A percentile compares a stretch with the other conserved stretches of the same genome.
These are phyloP conservation scores for Dictyophora rubrovolvata DNA, from an alignment of 768 basidiomycete species.

Conservation along the genomic window DNA sequence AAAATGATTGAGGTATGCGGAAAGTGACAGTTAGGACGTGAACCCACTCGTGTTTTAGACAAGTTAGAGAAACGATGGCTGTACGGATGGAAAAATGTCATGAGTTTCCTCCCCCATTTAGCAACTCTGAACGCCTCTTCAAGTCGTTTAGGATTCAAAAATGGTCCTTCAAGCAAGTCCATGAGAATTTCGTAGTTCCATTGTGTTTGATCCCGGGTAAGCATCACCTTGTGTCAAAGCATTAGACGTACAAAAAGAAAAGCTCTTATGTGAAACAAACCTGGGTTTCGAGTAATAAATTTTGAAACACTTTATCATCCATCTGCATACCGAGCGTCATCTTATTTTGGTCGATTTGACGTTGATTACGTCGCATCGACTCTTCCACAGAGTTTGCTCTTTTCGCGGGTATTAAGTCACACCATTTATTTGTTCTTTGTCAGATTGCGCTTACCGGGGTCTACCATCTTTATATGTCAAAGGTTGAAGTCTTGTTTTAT, in stretches of 20 bases:
- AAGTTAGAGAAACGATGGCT: slow-evolving; percentile 81
- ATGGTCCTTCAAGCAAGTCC: slow-evolving; percentile 84
- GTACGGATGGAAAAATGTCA: slow-evolving; percentile 90
- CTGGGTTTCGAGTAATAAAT: slow-evolving; percentile 76
- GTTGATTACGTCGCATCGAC: slow-evolving; percentile 74
- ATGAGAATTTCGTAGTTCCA: slow-evolving; percentile 90
- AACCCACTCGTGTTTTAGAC: slow-evolving; percentile 45
- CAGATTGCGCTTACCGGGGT: slow-evolving; percentile 40
- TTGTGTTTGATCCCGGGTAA: slow-evolving; percentile 78
- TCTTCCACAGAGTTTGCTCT: slow-evolving; percentile 82
- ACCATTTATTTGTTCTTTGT: not conserved
- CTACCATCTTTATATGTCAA: slow-evolving; percentile 43
- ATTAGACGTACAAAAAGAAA: slow-evolving; percentile 2
- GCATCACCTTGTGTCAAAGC: slow-evolving; percentile 51
- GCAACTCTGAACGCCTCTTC: slow-evolving; percentile 91
- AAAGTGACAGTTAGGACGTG: not conserved
- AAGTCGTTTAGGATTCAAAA: slow-evolving; percentile 82
- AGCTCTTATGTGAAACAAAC: slow-evolving; percentile 28
- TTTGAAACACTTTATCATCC: slow-evolving; percentile 89
- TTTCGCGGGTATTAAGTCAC: not conserved
- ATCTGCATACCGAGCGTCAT: slow-evolving; percentile 87
- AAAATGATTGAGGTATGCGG: not conserved
- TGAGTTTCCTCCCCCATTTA: slow-evolving; percentile 81
- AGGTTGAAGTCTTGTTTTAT: slow-evolving; percentile 62
- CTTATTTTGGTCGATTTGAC: slow-evolving; percentile 84